Evolutionary conservation across 495 filamentous ascomycete species (phyloP).

Genomic region (Jackrogersella multiformis): DNA sequence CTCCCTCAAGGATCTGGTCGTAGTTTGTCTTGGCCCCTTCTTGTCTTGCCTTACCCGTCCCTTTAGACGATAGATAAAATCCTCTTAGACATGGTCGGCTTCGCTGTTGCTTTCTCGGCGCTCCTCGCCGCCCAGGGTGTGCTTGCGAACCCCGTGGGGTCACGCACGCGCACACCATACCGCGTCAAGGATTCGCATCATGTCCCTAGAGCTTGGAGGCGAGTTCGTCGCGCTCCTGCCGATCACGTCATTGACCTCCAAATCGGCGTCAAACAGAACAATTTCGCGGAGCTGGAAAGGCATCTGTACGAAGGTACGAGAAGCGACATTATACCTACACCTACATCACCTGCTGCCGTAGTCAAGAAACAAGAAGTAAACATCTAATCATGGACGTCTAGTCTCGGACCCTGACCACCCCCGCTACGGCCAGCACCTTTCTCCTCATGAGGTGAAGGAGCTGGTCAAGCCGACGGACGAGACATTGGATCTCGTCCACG

Average conservation of each 20-base stretch:
- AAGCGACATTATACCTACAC: slow-evolving; percentile 46
- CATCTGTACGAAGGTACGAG: slow-evolving; percentile 56
- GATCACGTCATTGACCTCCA: slow-evolving; percentile 46
- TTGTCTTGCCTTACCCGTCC: slow-evolving; percentile 3
- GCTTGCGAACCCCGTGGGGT: slow-evolving; percentile 44
- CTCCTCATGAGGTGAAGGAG: slow-evolving; percentile 60
- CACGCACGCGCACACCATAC: slow-evolving; percentile 54
- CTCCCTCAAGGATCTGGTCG: neutral
- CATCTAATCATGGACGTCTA: slow-evolving; percentile 47
- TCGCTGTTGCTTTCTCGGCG: slow-evolving; percentile 40
- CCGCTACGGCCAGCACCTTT: slow-evolving; percentile 66
- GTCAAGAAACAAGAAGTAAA: slow-evolving; percentile 48
- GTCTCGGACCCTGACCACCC: slow-evolving; percentile 65
- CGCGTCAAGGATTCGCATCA: slow-evolving; percentile 62
- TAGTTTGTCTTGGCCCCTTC: slow-evolving; percentile 9
- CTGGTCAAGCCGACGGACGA: slow-evolving; percentile 60
- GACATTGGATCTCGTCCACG: slow-evolving; percentile 51
- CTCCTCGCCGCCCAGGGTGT: slow-evolving; percentile 42
- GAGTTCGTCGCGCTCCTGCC: slow-evolving; percentile 57
- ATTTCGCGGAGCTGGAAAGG: slow-evolving; percentile 58
- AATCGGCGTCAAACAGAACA: slow-evolving; percentile 39
- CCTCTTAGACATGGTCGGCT: slow-evolving; percentile 42
- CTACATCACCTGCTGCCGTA: too few relatives aligned
- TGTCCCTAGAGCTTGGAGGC: slow-evolving; percentile 59
- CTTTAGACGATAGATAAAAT: neutral